Evolutionary conservation across 371 early-diverging fungal species (phyloP).

Genomic region (Lichtheimia ornata): DNA sequence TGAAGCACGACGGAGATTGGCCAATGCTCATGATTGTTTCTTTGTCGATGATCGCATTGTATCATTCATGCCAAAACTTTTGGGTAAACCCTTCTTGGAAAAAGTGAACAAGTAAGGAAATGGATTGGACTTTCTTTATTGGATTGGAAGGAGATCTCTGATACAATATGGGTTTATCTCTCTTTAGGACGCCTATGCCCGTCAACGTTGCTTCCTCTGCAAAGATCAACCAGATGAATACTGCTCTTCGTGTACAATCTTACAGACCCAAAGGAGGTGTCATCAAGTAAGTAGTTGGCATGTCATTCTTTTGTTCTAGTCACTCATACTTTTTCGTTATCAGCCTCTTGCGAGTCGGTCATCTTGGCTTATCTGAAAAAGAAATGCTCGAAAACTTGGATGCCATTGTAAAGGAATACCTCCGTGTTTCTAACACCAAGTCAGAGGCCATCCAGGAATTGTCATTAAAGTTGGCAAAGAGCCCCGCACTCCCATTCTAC

Average conservation of each 20-base stretch:
- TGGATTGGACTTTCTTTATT: not conserved
- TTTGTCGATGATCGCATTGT: slow-evolving; percentile 4
- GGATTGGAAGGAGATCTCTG: too few relatives aligned
- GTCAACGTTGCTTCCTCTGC: not conserved
- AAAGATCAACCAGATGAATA: not conserved
- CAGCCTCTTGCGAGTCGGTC: not conserved
- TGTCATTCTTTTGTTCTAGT: too few relatives aligned
- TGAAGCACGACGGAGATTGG: not conserved
- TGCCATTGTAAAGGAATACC: not conserved
- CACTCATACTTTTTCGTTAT: not conserved
- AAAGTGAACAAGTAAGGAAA: not conserved
- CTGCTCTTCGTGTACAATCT: not conserved
- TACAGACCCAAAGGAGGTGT: not conserved
- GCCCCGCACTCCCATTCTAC: not conserved
- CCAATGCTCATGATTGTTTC: not conserved
- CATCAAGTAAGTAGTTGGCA: too few relatives aligned
- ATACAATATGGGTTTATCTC: too few relatives aligned
- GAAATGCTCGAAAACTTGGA: not conserved
- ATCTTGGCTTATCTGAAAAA: not conserved
- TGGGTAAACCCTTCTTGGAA: not conserved
- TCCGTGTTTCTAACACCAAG: not conserved
- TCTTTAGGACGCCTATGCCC: not conserved
- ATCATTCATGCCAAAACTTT: not conserved
- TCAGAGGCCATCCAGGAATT: not conserved
- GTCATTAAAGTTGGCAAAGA: not conserved